Percentiles rank a stretch among this genome's conserved stretches.
Evolutionary conservation across 352 stramenopile species (phyloP).

Genomic region (Phytopythium cucurbitacearum): DNA sequence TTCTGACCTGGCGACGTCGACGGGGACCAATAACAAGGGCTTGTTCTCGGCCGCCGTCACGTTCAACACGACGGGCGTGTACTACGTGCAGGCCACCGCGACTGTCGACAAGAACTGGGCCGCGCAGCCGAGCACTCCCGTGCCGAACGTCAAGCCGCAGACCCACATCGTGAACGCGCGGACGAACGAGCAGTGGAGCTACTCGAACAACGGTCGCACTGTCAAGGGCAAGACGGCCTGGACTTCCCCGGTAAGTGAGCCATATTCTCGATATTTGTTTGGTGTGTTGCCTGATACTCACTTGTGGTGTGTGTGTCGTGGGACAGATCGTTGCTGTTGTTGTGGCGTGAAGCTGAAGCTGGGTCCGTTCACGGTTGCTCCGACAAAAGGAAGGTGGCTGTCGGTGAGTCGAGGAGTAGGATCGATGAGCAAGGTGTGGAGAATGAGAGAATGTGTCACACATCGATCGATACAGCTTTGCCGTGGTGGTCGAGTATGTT

Average conservation of each 20-base stretch:
- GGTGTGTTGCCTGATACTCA: background rate
- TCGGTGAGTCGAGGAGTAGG: too few species aligned
- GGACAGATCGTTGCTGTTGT: constrained; percentile 3
- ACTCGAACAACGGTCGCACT: constrained; percentile 43
- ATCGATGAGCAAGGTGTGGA: too few species aligned
- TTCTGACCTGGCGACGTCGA: constrained; percentile 29
- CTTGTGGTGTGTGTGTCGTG: background rate
- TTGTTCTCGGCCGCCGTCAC: constrained; percentile 34
- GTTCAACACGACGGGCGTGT: constrained; percentile 36
- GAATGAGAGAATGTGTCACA: too few species aligned
- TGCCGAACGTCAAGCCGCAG: constrained; percentile 53
- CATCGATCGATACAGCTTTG: too few species aligned
- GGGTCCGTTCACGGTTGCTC: too few species aligned
- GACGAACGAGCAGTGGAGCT: constrained; percentile 51
- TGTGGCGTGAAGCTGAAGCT: background rate
- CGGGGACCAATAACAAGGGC: constrained; percentile 47
- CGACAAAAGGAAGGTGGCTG: too few species aligned
- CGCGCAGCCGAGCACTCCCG: constrained; percentile 27
- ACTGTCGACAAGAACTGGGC: constrained; percentile 68
- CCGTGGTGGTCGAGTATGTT: too few species aligned
- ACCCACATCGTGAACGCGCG: constrained; percentile 72
- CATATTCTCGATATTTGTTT: background rate
- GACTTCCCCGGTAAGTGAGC: constrained; percentile 34
- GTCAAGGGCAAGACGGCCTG: constrained; percentile 51
- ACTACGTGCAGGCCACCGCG: constrained; percentile 54